Evolutionary conservation across 768 basidiomycete genomes (phyloP).

Genomic region (Leccinum disarticulatum): DNA sequence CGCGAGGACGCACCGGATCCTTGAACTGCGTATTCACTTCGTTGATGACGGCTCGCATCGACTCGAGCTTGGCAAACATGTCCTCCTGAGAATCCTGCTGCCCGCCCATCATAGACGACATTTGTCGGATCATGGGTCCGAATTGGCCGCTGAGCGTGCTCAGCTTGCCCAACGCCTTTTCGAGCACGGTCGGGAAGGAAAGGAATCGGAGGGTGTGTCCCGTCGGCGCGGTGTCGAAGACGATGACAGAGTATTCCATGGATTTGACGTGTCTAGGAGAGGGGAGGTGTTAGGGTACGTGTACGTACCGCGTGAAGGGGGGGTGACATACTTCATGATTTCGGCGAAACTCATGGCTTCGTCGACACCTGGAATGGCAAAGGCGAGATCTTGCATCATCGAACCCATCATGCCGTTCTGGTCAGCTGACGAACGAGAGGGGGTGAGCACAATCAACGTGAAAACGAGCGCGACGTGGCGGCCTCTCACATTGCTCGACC

Average conservation of each 20-base stretch:
- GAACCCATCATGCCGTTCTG: constrained; percentile 94
- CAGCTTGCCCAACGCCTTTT: constrained; percentile 95
- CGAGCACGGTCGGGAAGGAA: constrained; percentile 97
- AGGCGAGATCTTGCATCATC: constrained; percentile 99
- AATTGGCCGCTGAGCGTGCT: constrained; percentile 92
- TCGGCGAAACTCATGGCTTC: constrained; percentile 99
- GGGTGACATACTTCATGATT: constrained; percentile 85
- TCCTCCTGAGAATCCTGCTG: constrained; percentile 90
- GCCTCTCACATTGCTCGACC: constrained; percentile 83
- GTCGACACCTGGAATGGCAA: constrained; percentile 98
- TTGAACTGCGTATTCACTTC: constrained; percentile 99
- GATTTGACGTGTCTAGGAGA: constrained; percentile 90
- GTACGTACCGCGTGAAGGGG: not conserved
- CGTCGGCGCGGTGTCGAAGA: constrained; percentile 98
- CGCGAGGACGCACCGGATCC: constrained; percentile 71
- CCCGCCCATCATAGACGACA: constrained; percentile 96
- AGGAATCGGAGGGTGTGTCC: constrained; percentile 98
- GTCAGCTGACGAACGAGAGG: constrained; percentile 53
- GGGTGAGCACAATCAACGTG: not conserved
- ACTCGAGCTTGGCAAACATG: constrained; percentile 97
- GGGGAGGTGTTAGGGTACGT: not conserved
- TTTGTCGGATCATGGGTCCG: constrained; percentile 95
- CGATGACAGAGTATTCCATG: constrained; percentile 99
- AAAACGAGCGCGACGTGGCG: constrained; percentile 18
- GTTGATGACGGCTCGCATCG: constrained; percentile 94